These are phyloP conservation scores for Xylaria digitata DNA, from an alignment of 2,329 filamentous ascomycete species.

Conservation along the genomic window DNA sequence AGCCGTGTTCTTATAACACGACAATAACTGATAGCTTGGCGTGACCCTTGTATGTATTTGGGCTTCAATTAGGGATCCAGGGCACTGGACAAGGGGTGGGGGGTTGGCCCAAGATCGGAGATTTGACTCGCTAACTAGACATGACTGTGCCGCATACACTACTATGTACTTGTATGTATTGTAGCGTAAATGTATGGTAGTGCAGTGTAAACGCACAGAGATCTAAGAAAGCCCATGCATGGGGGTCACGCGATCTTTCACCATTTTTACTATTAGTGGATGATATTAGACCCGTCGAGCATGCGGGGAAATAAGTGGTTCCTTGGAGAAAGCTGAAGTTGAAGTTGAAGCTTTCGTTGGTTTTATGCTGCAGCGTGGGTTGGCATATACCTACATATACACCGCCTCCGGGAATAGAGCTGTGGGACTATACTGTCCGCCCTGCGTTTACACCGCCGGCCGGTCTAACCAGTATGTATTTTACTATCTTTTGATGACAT, in stretches of 20 bases:
- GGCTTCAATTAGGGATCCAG: too few relatives aligned
- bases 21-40: too few relatives aligned
- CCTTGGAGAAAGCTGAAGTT: not conserved
- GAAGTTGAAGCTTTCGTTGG: too few relatives aligned
- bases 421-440: not conserved
- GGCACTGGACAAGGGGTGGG: too few relatives aligned
- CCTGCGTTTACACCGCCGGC: not conserved
- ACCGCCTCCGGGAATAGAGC: not conserved
- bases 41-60: too few relatives aligned
- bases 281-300: not conserved
- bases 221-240: not conserved
- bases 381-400: not conserved
- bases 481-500: not conserved
- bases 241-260: conserved; percentile 13
- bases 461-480: not conserved
- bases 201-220: not conserved
- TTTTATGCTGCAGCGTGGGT: not conserved
- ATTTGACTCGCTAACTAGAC: too few relatives aligned
- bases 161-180: too few relatives aligned
- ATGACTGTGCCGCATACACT: too few relatives aligned
- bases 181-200: too few relatives aligned
- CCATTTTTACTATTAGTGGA: conserved; percentile 1
- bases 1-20: too few relatives aligned
- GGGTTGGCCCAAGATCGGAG: too few relatives aligned
- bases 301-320: not conserved